Percentiles rank a stretch among this genome's conserved stretches.
phyloP scores from a whole-genome alignment of 305 asterid species.

The Solanum hybrid region DNA sequence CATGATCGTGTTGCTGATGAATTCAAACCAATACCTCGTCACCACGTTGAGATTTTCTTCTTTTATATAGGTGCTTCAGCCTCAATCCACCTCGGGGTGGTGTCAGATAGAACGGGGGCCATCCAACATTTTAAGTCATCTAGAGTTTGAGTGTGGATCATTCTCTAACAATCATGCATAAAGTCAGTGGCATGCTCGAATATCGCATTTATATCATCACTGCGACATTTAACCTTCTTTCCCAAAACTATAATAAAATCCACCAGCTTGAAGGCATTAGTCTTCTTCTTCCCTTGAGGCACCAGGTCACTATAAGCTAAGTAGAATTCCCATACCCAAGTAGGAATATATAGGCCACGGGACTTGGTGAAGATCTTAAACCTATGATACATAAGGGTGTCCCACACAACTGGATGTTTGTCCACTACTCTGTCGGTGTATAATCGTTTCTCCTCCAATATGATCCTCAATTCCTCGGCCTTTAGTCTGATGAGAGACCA shows the following conservation, averaged over 20 bases:
- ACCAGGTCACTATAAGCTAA: background rate
- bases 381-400: background rate
- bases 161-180: too few relatives aligned
- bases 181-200: too few relatives aligned
- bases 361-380: background rate
- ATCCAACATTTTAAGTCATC: too few relatives aligned
- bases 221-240: background rate
- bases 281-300: background rate
- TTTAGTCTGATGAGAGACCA: background rate
- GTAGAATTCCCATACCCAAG: background rate
- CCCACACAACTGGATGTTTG: background rate
- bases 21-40: too few relatives aligned
- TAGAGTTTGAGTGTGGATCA: too few relatives aligned
- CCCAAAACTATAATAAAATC: background rate
- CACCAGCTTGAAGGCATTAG: background rate
- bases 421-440: background rate
- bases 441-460: background rate
- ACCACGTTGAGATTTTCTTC: too few relatives aligned
- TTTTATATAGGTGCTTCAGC: too few relatives aligned
- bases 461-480: background rate
- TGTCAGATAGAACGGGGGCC: too few relatives aligned
- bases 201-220: too few relatives aligned
- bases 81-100: too few relatives aligned
- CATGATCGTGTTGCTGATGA: too few relatives aligned
- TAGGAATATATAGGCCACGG: background rate